phyloP scores from a whole-genome alignment of 352 stramenopile genomes.

The Pythium rhizo-oryzae region DNA sequence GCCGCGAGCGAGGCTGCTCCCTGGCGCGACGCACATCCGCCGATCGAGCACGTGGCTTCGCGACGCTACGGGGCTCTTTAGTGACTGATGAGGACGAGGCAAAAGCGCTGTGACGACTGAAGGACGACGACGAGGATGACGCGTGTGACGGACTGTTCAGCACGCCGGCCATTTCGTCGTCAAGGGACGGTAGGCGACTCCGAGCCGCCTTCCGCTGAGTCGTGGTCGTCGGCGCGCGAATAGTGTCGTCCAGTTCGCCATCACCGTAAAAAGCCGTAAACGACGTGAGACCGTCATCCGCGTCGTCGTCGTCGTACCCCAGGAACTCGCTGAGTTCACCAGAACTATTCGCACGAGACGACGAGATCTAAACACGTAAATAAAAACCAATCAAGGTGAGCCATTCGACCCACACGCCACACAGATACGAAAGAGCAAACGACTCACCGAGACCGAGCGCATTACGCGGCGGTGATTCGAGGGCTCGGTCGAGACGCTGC shows the following conservation, averaged over 20 bases:
- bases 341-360: conserved; percentile 38
- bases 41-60: conserved; percentile 16
- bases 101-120: not conserved
- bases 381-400: not conserved
- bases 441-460: conserved; percentile 58
- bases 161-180: conserved; percentile 26
- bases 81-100: not conserved
- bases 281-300: conserved; percentile 6
- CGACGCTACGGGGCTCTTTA: conserved; percentile 9
- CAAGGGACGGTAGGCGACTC: conserved; percentile 18
- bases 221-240: not conserved
- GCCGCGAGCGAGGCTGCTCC: conserved; percentile 9
- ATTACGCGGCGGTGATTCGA: conserved; percentile 59
- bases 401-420: not conserved
- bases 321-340: conserved; percentile 55
- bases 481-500: conserved; percentile 57
- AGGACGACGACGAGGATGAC: not conserved
- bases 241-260: not conserved
- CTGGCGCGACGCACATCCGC: conserved; percentile 5
- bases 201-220: not conserved
- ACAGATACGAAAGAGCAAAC: not conserved
- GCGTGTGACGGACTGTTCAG: conserved; percentile 25
- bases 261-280: conserved; percentile 17
- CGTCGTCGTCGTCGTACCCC: conserved; percentile 52
- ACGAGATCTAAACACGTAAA: conserved; percentile 29